These are phyloP conservation scores for Colletotrichum orbiculare DNA, from an alignment of 2,329 filamentous ascomycete genomes.

Conservation along the genomic window DNA sequence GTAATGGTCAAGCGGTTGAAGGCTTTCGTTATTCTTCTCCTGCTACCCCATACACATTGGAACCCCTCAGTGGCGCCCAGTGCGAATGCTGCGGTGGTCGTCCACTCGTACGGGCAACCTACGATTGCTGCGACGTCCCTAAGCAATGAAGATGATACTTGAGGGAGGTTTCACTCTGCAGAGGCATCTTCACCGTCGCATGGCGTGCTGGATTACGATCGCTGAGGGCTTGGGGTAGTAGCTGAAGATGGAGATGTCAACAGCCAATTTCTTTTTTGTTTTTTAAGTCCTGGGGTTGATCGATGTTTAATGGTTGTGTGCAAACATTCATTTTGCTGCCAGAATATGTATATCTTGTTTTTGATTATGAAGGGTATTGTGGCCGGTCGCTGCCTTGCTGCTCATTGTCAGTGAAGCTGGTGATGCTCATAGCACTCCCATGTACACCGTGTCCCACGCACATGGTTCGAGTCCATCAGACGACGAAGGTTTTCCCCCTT, in stretches of 20 bases:
- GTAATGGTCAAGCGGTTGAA: slow-evolving; percentile 73
- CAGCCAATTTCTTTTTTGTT: slow-evolving; percentile 51
- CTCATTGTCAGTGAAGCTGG: neutral
- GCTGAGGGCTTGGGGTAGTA: slow-evolving; percentile 68
- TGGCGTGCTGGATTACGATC: slow-evolving; percentile 77
- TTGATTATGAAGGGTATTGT: neutral
- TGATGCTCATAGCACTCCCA: neutral
- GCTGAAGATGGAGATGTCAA: slow-evolving; percentile 67
- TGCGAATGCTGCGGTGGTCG: slow-evolving; percentile 74
- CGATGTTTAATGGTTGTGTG: neutral
- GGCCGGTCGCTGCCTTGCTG: neutral
- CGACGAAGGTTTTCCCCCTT: neutral
- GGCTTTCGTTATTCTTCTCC: slow-evolving; percentile 63
- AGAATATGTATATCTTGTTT: neutral
- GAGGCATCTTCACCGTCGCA: slow-evolving; percentile 76
- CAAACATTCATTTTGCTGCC: no score
- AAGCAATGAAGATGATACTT: slow-evolving; percentile 77
- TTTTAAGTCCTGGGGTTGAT: slow-evolving; percentile 31
- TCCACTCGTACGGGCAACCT: slow-evolving; percentile 75
- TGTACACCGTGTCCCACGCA: slow-evolving; percentile 12
- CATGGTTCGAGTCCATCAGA: slow-evolving; percentile 21
- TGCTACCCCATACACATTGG: slow-evolving; percentile 66
- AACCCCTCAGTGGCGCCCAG: slow-evolving; percentile 70
- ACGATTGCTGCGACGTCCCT: slow-evolving; percentile 71
- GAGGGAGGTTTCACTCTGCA: slow-evolving; percentile 80